Evolutionary conservation across 768 basidiomycete genomes (phyloP).

Genomic region (Panaeolus cyanescens): DNA sequence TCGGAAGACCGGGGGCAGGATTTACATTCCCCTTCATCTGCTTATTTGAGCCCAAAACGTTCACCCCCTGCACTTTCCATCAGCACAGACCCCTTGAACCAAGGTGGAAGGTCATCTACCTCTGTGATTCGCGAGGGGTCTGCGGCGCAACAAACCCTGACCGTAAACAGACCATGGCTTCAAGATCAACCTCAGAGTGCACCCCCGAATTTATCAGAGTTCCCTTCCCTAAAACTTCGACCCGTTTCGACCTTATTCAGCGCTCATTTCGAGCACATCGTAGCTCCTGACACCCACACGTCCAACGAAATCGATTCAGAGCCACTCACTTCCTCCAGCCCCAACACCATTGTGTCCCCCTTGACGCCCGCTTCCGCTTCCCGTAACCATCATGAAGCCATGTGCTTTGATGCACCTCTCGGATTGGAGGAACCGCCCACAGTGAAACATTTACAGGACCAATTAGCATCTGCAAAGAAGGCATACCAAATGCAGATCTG

Average conservation of each 20-base stretch:
- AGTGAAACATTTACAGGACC: conserved; percentile 60
- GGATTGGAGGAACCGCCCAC: conserved; percentile 20
- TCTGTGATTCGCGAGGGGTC: conserved; percentile 22
- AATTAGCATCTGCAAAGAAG: conserved; percentile 55
- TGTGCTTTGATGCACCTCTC: conserved; percentile 20
- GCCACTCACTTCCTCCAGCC: conserved; percentile 42
- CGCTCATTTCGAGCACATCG: conserved; percentile 59
- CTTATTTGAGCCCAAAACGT: conserved; percentile 31
- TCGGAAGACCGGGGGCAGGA: conserved; percentile 11
- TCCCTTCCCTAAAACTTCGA: conserved; percentile 67
- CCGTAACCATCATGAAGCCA: conserved; percentile 10
- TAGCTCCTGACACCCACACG: conserved; percentile 30
- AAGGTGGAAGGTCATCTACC: conserved; percentile 18
- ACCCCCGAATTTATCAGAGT: conserved; percentile 62
- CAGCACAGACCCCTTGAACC: conserved; percentile 30
- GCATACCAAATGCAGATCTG: conserved; percentile 74
- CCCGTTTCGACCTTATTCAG: conserved; percentile 80
- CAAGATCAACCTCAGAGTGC: conserved; percentile 55
- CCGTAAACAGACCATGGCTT: conserved; percentile 26
- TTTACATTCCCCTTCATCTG: background rate
- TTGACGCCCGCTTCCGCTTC: conserved; percentile 15
- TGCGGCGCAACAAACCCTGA: conserved; percentile 21
- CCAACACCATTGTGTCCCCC: conserved; percentile 20
- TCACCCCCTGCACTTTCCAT: conserved; percentile 44
- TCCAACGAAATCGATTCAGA: conserved; percentile 37